Percentiles rank a stretch among this genome's conserved stretches.
These are phyloP conservation scores for Phytopythium vexans DNA, from an alignment of 352 stramenopile genomes.

Conservation along the genomic window DNA sequence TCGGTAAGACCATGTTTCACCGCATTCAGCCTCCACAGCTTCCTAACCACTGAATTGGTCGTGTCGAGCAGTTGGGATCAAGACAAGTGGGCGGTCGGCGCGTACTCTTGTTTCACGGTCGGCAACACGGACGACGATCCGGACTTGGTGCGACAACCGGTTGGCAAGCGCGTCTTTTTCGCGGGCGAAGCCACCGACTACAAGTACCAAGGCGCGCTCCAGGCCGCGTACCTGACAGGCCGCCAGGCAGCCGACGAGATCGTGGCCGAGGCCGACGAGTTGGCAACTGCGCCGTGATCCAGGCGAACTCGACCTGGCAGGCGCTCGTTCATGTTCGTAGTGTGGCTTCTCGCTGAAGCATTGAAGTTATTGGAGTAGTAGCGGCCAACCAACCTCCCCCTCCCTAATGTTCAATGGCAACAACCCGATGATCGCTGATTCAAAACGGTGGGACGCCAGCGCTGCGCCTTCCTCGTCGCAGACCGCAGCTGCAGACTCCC, in stretches of 20 bases:
- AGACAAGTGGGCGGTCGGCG: slow-evolving; percentile 46
- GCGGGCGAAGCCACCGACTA: slow-evolving; percentile 67
- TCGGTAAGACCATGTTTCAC: slow-evolving; percentile 14
- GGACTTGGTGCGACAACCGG: slow-evolving; percentile 32
- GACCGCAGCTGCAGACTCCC: neutral
- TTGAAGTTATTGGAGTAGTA: slow-evolving; percentile 9
- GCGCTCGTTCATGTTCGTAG: neutral
- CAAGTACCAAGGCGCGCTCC: slow-evolving; percentile 61
- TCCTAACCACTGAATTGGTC: neutral
- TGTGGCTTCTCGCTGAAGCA: neutral
- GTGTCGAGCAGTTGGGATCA: slow-evolving; percentile 45
- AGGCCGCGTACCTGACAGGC: slow-evolving; percentile 62
- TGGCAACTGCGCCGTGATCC: slow-evolving; percentile 2
- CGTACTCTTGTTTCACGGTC: slow-evolving; percentile 66
- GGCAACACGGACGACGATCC: slow-evolving; percentile 59
- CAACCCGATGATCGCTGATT: neutral
- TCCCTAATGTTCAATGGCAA: slow-evolving; percentile 4
- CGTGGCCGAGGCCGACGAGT: slow-evolving; percentile 7
- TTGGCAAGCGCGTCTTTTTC: slow-evolving; percentile 49
- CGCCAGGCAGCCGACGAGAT: slow-evolving; percentile 26
- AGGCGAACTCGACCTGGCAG: neutral
- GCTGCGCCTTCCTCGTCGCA: neutral
- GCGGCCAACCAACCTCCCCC: neutral
- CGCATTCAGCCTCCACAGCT: slow-evolving; percentile 3
- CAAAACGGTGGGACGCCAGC: neutral